Evolutionary conservation across 257 asterid genomes (phyloP).

Genomic region (Fraxinus quadrangulata): DNA sequence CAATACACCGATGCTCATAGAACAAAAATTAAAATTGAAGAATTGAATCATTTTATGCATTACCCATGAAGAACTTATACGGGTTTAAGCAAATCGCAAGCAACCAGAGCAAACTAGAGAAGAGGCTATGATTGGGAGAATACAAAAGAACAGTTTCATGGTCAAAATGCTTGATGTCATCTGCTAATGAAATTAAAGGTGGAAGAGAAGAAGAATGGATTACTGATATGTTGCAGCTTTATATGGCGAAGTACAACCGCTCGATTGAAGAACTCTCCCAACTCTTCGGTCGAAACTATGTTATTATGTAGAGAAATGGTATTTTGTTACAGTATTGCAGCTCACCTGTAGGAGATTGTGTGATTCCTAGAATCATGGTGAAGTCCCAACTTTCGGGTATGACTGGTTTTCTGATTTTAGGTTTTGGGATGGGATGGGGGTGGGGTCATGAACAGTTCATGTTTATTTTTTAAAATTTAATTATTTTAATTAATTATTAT

Average conservation of each 20-base stretch:
- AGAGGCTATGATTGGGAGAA: conserved; percentile 89
- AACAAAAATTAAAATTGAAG: not conserved
- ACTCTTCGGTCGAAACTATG: conserved; percentile 41
- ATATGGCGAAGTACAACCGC: conserved; percentile 60
- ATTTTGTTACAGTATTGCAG: conserved; percentile 56
- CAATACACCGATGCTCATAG: conserved; percentile 17
- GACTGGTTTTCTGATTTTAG: conserved; percentile 2
- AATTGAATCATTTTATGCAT: not conserved
- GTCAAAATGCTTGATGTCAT: conserved; percentile 87
- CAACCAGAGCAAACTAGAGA: conserved; percentile 78
- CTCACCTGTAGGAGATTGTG: conserved; percentile 39
- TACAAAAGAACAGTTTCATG: conserved; percentile 86
- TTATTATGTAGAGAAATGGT: conserved; percentile 62
- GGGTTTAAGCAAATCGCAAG: conserved; percentile 78
- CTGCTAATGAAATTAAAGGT: conserved; percentile 76
- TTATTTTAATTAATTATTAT: too few species aligned
- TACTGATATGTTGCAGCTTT: conserved; percentile 93
- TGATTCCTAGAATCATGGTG: conserved; percentile 41
- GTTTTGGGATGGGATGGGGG: too few species aligned
- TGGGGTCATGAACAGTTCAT: too few species aligned
- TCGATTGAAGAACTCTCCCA: conserved; percentile 36
- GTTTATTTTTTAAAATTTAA: too few species aligned
- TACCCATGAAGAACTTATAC: conserved; percentile 65
- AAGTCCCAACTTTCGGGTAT: conserved; percentile 9
- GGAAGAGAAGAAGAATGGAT: conserved; percentile 84